Evolutionary conservation across 177 flowering plant genomes (phyloP), one percentile per base, ranked within the genome.

Genomic region (Tripterygium wilfordii): DNA sequence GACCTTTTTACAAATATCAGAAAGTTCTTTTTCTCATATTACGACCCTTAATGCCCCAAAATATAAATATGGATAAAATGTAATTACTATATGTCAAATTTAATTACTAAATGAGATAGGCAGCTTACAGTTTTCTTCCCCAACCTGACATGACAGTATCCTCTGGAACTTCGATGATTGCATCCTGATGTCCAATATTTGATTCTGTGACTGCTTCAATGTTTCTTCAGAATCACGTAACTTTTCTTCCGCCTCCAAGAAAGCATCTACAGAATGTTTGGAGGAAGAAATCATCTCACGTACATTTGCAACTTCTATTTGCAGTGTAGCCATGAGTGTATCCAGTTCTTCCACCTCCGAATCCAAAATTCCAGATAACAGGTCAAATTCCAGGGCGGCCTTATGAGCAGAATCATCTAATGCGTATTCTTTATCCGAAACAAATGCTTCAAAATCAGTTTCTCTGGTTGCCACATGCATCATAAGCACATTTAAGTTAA

Each of bases 401-500:
- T 63, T 74, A 49, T 18, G 23, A 38, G 18, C 24, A 1, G 10
- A 12, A 12, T 69, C 81, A 42, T 10, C 64, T 2, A 45, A 42
- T 18, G 40, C 24, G 35, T 48, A 39, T 9, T 78, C 56, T 37
- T 64, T 40, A 22, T 61, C 77, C 1, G 59, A 44, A 16, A 63
- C 58, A 58, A 78, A 64, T 26, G 69, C 66, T 58, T 90, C 97
- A 61, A 67, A 73, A 20, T 90, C 94, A 59, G 51, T 61, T 65
- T 77, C 96, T 57, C 49, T 77, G 21, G 75, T 57, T 10, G 74
- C 79, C 49, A 87, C 75, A 54, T 74, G 78, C 83, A 84, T 81
- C 57, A 27, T 56, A 19, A 71, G 58, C 14, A 71, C 32, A 53
- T 43, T 60, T 30, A 69, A 46, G 46, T 72, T 72, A 22, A 58